These are phyloP conservation scores for Trichophyton rubrum DNA, from an alignment of 2,329 filamentous ascomycete genomes.

Conservation along the genomic window DNA sequence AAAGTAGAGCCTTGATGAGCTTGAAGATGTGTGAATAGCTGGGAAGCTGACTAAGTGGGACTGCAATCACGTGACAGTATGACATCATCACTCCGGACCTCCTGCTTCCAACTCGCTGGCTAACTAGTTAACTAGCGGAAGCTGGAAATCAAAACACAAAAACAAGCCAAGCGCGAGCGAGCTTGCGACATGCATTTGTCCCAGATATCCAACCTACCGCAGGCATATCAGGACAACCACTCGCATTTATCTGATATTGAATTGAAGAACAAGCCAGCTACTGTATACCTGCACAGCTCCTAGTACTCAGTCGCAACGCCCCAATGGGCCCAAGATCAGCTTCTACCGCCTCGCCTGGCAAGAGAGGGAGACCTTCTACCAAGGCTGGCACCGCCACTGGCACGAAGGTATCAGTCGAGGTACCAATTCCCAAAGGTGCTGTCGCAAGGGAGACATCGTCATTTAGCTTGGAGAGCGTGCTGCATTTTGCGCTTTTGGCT, in stretches of 20 bases:
- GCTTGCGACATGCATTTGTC: not conserved
- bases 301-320: not conserved
- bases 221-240: not conserved
- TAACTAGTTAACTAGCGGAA: not conserved
- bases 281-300: not conserved
- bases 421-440: not conserved
- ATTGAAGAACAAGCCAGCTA: not conserved
- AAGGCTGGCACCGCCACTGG: not conserved
- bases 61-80: not conserved
- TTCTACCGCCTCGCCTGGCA: constrained; percentile 13
- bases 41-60: too few relatives aligned
- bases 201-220: not conserved
- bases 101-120: not conserved
- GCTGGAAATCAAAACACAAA: constrained; percentile 5
- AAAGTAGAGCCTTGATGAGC: too few relatives aligned
- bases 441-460: constrained; percentile 15
- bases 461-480: constrained; percentile 19
- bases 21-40: too few relatives aligned
- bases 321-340: constrained; percentile 11
- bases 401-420: not conserved
- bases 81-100: not conserved
- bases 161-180: not conserved
- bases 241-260: not conserved
- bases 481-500: constrained; percentile 37
- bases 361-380: constrained; percentile 6